Conservation (phyloP, 1,284 basidiomycete genomes). For the Cryptococcus sp. region DNA sequence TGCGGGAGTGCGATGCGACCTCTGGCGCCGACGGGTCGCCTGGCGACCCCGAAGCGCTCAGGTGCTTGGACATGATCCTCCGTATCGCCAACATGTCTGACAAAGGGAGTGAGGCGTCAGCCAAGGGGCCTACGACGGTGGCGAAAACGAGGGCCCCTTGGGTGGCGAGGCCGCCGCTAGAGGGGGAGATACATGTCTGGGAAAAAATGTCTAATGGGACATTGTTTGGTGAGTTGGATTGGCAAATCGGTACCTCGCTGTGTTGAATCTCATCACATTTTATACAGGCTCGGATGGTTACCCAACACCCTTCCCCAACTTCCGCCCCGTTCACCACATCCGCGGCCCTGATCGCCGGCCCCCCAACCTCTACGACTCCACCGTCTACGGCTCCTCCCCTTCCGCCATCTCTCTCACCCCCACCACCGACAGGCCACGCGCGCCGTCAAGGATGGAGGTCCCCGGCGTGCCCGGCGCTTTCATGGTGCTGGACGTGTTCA, state of each 20-base stretch:
- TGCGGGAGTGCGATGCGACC: conserved; percentile 58
- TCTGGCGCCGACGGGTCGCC: conserved; percentile 42
- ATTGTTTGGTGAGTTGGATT: conserved; percentile 29
- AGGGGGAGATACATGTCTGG: conserved; percentile 42
- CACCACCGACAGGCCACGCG: conserved; percentile 12
- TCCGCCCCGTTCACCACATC: conserved; percentile 42
- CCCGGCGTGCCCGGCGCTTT: conserved; percentile 54
- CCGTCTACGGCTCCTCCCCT: conserved; percentile 53
- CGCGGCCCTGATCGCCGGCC: conserved; percentile 51
- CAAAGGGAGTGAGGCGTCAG: conserved; percentile 12
- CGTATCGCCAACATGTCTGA: conserved; percentile 47
- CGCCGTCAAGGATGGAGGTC: conserved; percentile 35
- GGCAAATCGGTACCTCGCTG: too few relatives aligned
- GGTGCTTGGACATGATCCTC: conserved; percentile 56
- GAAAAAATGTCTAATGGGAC: conserved; percentile 36
- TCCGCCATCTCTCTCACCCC: conserved; percentile 52
- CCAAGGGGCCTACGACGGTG: conserved; percentile 14
- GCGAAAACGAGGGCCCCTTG: conserved; percentile 26
- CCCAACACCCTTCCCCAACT: conserved; percentile 30
- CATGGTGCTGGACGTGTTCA: conserved; percentile 56
- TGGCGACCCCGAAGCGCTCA: conserved; percentile 48
- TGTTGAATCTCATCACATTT: not conserved
- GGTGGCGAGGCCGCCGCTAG: conserved; percentile 32
- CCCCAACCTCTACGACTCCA: conserved; percentile 55
- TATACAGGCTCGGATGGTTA: conserved; percentile 2